These are phyloP conservation scores for Paramyrothecium roridum DNA, from an alignment of 2,329 filamentous ascomycete genomes.

Conservation along the genomic window DNA sequence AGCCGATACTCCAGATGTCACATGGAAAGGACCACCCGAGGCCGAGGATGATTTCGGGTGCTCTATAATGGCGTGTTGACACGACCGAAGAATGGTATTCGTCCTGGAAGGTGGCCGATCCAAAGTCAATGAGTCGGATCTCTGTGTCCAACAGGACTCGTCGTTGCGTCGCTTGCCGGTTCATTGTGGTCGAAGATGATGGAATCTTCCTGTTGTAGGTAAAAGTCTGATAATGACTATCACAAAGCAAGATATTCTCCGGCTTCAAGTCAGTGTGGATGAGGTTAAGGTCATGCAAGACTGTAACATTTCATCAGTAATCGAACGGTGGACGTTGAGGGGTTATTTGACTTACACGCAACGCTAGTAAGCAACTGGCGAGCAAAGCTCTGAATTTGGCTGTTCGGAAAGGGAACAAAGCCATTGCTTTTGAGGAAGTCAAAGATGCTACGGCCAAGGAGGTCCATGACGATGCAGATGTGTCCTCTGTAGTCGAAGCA, in stretches of 20 bases:
- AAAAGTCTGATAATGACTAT: slow-evolving; percentile 58
- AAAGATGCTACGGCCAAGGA: slow-evolving; percentile 92
- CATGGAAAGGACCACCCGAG: slow-evolving; percentile 70
- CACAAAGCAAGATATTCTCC: slow-evolving; percentile 66
- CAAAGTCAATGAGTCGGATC: slow-evolving; percentile 69
- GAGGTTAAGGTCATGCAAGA: slow-evolving; percentile 93
- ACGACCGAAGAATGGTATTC: slow-evolving; percentile 72
- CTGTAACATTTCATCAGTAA: slow-evolving; percentile 37
- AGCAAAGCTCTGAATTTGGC: slow-evolving; percentile 96
- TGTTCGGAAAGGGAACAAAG: slow-evolving; percentile 97
- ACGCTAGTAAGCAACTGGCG: slow-evolving; percentile 97
- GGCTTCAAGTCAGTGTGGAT: slow-evolving; percentile 85
- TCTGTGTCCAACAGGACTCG: slow-evolving; percentile 66
- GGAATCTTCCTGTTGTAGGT: slow-evolving; percentile 69
- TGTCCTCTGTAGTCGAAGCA: slow-evolving; percentile 97
- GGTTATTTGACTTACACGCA: slow-evolving; percentile 66
- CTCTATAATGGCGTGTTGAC: slow-evolving; percentile 66
- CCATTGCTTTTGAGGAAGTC: slow-evolving; percentile 95
- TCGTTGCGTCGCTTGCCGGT: slow-evolving; percentile 60
- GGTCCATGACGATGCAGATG: slow-evolving; percentile 79
- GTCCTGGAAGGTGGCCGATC: slow-evolving; percentile 69
- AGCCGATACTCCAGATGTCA: slow-evolving; percentile 73
- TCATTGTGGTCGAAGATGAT: slow-evolving; percentile 59
- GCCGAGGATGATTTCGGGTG: slow-evolving; percentile 68
- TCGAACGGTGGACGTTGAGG: neutral